Evolutionary conservation across 106 monocot species (phyloP).

Genomic region (Acorus gramineus): DNA sequence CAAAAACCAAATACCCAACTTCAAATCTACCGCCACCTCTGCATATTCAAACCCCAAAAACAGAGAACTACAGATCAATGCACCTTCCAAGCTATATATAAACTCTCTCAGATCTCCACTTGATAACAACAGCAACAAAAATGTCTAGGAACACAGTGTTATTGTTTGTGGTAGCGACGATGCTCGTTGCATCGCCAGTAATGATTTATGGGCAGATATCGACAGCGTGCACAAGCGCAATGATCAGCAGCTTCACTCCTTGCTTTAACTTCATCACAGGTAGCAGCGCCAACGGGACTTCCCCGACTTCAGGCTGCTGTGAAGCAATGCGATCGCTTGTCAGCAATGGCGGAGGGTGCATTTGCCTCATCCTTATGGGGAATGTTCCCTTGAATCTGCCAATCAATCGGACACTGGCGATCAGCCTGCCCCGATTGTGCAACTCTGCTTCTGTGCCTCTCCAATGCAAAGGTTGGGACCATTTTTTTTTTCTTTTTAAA

Average conservation of each 20-base stretch:
- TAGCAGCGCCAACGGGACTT: conserved; percentile 60
- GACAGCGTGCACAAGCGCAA: conserved; percentile 49
- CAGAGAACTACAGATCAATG: too few relatives aligned
- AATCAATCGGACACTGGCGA: conserved; percentile 51
- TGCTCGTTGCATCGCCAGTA: too few relatives aligned
- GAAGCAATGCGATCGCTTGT: conserved; percentile 34
- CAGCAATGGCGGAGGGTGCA: conserved; percentile 40
- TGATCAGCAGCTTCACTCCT: conserved; percentile 72
- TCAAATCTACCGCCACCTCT: too few relatives aligned
- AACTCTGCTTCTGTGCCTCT: conserved; percentile 40
- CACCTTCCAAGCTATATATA: too few relatives aligned
- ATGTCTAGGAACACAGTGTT: too few relatives aligned
- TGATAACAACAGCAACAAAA: too few relatives aligned
- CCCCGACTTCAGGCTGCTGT: conserved; percentile 64
- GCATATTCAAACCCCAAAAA: too few relatives aligned
- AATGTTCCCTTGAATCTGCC: conserved; percentile 69
- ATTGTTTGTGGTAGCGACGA: too few relatives aligned
- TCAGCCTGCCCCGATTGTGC: conserved; percentile 49
- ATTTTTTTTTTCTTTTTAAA: neutral
- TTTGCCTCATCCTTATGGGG: conserved; percentile 72
- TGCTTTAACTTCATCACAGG: conserved; percentile 80
- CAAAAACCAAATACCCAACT: too few relatives aligned
- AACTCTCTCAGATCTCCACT: too few relatives aligned
- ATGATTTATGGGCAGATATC: conserved; percentile 25
- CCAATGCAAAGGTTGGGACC: conserved; percentile 55